Base-by-base conservation (phyloP, 2,329 filamentous ascomycete species). In the Truncatella angustata region DNA sequence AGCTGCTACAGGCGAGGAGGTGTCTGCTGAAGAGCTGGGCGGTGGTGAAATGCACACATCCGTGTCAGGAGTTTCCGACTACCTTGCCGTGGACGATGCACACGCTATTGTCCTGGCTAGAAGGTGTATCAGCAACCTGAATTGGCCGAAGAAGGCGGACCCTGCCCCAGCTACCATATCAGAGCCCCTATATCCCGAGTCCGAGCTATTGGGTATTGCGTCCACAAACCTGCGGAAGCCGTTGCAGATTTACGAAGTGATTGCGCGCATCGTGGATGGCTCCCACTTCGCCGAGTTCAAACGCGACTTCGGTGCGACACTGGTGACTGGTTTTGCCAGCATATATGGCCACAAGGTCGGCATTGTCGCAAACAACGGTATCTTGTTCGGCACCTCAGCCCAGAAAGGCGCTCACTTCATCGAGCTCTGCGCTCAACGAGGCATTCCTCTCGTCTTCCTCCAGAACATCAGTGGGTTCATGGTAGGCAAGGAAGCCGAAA, bases 391-490 rank as follows among this genome's bases (percentile, higher is more conserved):
- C 51, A 84, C 91, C 48, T 91, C 90, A 9, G 86, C 91, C 7
- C 80, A 96, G 56, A 99, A 99, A 73, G 94, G 92, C 32, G 91
- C 94, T 0, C 94, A 99, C 73, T 99, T 99, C 70, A 91, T 97
- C 63, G 90, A 99, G 72, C 83, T 99, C 4, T 97, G 93, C 75
- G 81, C 88, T 26, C 91, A 97, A 71, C 87, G 94, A 52, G 85
- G 90, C 50, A 89, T 97, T 52, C 93, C 94, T 1, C 78, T 97
- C 9, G 80, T 97, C 47, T 97, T 97, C 73, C 76, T 99, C 18
- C 94, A 99, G 70, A 97, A 99, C 70, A 97, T 99, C 67, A 87
- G 86, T 5, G 94, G 94, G 39, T 99, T 99, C 81, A 99, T 99
- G 94, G 94, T 99, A 28, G 94, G 94, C 39, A 82, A 85, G 16